A percentile compares a stretch with the other conserved stretches of the same genome.
These are phyloP conservation scores for Fusarium tricinctum DNA, from an alignment of 2,329 filamentous ascomycete genomes.

Conservation along the genomic window DNA sequence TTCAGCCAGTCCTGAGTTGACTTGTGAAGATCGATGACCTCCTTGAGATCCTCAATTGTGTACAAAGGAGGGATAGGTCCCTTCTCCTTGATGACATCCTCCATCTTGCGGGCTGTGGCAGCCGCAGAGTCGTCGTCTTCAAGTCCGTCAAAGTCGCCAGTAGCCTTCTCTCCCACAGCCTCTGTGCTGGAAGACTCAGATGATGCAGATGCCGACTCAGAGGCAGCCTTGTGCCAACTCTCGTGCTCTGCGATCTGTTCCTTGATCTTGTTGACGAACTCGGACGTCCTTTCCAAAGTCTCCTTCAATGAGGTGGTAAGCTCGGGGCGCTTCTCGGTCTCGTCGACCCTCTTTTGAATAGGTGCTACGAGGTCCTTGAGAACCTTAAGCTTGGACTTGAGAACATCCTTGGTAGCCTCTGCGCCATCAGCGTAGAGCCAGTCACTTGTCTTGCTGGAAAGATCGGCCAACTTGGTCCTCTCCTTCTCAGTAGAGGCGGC, in stretches of 20 bases:
- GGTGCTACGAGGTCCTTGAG: constrained; percentile 84
- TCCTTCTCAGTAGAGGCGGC: constrained; percentile 77
- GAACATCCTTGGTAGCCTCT: constrained; percentile 79
- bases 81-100: constrained; percentile 60
- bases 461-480: constrained; percentile 75
- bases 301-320: constrained; percentile 76
- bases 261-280: constrained; percentile 78
- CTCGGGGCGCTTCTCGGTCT: constrained; percentile 78
- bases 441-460: constrained; percentile 79
- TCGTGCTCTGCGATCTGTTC: constrained; percentile 79
- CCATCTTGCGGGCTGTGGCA: constrained; percentile 59
- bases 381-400: constrained; percentile 81
- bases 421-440: constrained; percentile 92
- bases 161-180: constrained; percentile 62
- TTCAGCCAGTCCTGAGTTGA: constrained; percentile 80
- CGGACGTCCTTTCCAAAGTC: constrained; percentile 77
- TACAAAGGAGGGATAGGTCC: constrained; percentile 77
- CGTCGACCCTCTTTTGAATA: constrained; percentile 80
- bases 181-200: constrained; percentile 59
- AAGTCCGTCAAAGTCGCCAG: constrained; percentile 77
- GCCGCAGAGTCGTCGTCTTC: constrained; percentile 74
- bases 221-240: constrained; percentile 68
- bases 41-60: constrained; percentile 77
- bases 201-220: constrained; percentile 64
- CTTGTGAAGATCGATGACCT: constrained; percentile 73